phyloP scores from a whole-genome alignment of 805 yeast species.

The Sungouiozyma ichnusensis region DNA sequence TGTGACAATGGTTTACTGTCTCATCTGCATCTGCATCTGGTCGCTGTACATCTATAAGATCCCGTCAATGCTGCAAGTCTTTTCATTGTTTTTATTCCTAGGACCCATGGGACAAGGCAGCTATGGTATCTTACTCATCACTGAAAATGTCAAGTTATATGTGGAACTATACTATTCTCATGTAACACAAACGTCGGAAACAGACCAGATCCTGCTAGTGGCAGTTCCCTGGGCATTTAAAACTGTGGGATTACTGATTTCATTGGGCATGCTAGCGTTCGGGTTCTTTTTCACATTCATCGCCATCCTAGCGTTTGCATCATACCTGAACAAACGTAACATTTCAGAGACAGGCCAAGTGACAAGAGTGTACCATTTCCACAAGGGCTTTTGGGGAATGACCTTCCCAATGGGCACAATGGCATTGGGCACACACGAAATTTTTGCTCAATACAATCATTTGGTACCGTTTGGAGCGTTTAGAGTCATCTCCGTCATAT shows the following conservation, averaged over 20 bases:
- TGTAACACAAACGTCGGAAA: slow-evolving; percentile 4
- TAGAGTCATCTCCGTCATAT: slow-evolving; percentile 51
- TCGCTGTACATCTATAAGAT: slow-evolving; percentile 47
- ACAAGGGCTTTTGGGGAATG: slow-evolving; percentile 65
- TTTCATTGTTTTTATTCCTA: slow-evolving; percentile 65
- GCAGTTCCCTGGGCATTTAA: slow-evolving; percentile 25
- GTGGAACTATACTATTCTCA: slow-evolving; percentile 12
- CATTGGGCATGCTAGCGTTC: slow-evolving; percentile 39
- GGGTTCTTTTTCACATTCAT: slow-evolving; percentile 49
- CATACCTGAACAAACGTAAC: slow-evolving; percentile 14
- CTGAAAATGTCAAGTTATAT: slow-evolving; percentile 31
- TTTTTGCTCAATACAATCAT: slow-evolving; percentile 37
- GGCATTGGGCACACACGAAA: slow-evolving; percentile 46
- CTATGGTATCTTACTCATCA: slow-evolving; percentile 50
- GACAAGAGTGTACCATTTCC: slow-evolving; percentile 31
- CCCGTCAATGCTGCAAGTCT: slow-evolving; percentile 45
- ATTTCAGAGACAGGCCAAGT: slow-evolving; percentile 6
- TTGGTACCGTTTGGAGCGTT: slow-evolving; percentile 39
- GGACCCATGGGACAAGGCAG: slow-evolving; percentile 86
- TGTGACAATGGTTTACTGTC: slow-evolving; percentile 44
- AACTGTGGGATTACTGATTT: slow-evolving; percentile 31
- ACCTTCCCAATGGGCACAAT: slow-evolving; percentile 88
- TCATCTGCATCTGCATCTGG: slow-evolving; percentile 49
- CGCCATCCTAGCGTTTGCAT: slow-evolving; percentile 27
- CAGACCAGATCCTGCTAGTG: slow-evolving; percentile 11